These are phyloP conservation scores for Amylostereum chailletii DNA, from an alignment of 1,284 basidiomycete genomes.

Conservation along the genomic window DNA sequence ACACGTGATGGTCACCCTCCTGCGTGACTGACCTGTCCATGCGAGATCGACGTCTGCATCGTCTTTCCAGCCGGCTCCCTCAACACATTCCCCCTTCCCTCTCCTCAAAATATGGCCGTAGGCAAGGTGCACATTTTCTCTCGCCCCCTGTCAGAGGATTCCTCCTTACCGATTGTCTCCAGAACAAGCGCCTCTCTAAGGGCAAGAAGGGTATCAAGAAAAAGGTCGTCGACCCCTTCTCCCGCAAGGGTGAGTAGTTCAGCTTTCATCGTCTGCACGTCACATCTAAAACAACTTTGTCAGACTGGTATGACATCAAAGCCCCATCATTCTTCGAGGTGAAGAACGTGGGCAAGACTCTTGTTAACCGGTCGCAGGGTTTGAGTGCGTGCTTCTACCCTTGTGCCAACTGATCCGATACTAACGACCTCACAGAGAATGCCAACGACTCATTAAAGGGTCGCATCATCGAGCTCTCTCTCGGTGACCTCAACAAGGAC, in stretches of 20 bases:
- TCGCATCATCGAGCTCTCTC: conserved; percentile 93
- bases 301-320: conserved; percentile 99
- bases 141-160: background rate
- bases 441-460: conserved; percentile 98
- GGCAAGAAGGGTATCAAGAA: conserved; percentile 99
- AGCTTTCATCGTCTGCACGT: background rate
- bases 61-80: conserved; percentile 43
- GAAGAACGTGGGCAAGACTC: conserved; percentile 96
- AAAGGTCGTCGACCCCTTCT: conserved; percentile 99
- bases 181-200: conserved; percentile 99
- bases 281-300: conserved; percentile 3
- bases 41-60: too few species aligned
- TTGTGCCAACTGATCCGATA: conserved; percentile 1
- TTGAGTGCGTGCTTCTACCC: conserved; percentile 63
- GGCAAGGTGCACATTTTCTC: conserved; percentile 60
- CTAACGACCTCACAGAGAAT: conserved; percentile 60
- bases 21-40: too few species aligned
- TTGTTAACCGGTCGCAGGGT: conserved; percentile 97
- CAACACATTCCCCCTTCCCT: conserved; percentile 30
- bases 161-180: conserved; percentile 9
- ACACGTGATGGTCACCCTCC: too few species aligned
- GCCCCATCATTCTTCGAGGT: conserved; percentile 98
- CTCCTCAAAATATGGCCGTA: conserved; percentile 72
- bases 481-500: conserved; percentile 98
- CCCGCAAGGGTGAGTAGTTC: conserved; percentile 77